A percentile compares a stretch with the other conserved stretches of the same genome.
Conservation (phyloP, 768 basidiomycete species). For the Tylopilus felleus region DNA sequence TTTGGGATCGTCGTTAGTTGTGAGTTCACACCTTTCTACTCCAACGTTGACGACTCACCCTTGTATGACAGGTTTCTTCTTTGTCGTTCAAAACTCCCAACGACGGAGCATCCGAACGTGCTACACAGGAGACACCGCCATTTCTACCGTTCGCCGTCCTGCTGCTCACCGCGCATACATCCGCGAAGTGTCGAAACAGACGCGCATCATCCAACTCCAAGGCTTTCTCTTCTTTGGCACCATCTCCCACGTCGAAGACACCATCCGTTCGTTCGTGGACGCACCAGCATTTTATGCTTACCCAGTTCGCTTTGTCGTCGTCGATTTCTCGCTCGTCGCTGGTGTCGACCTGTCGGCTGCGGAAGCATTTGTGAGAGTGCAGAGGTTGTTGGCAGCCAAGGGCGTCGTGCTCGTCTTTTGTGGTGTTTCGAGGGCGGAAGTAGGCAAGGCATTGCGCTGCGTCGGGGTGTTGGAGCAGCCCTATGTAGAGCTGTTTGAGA, state of each 20-base stretch:
- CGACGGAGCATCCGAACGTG: constrained; percentile 78
- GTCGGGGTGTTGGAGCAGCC: constrained; percentile 78
- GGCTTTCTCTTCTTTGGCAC: constrained; percentile 96
- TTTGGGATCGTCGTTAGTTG: constrained; percentile 93
- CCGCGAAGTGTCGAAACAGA: constrained; percentile 89
- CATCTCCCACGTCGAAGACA: constrained; percentile 84
- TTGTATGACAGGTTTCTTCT: constrained; percentile 69
- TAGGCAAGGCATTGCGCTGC: constrained; percentile 70
- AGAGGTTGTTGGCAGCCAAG: constrained; percentile 71
- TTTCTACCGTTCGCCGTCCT: constrained; percentile 90
- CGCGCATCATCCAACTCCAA: constrained; percentile 83
- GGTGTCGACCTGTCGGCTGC: constrained; percentile 95
- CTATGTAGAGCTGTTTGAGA: constrained; percentile 77
- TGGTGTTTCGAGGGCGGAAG: constrained; percentile 62
- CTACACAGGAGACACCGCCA: constrained; percentile 77
- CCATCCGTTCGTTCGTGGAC: constrained; percentile 73
- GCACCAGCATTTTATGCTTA: constrained; percentile 64
- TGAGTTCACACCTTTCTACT: constrained; percentile 33
- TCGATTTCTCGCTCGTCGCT: constrained; percentile 81
- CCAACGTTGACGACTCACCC: not conserved
- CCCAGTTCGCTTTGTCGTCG: constrained; percentile 85
- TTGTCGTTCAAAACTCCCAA: constrained; percentile 94
- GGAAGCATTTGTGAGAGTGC: constrained; percentile 91
- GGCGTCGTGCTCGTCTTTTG: constrained; percentile 87
- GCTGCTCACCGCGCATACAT: constrained; percentile 86